These are phyloP conservation scores for Acer yangbiense DNA, from an alignment of 345 rosid genomes.

Conservation along the genomic window DNA sequence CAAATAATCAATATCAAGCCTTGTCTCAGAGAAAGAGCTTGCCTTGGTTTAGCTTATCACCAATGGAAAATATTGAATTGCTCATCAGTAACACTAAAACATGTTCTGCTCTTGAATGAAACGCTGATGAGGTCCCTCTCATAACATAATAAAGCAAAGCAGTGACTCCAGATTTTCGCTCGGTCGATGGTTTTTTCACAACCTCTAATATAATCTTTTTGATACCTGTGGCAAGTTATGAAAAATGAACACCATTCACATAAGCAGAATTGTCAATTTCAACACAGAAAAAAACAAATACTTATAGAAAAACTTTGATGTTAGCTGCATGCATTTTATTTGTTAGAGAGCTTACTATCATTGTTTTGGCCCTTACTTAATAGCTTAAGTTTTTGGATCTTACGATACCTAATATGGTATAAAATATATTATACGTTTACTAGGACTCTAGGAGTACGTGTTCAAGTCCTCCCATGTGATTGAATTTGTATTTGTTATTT, in stretches of 20 bases:
- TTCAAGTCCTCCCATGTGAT: too few species aligned
- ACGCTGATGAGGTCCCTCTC: conserved; percentile 58
- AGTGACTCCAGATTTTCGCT: conserved; percentile 60
- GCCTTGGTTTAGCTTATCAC: conserved; percentile 62
- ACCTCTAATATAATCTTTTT: conserved; percentile 68
- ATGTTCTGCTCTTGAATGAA: conserved; percentile 70
- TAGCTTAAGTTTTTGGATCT: too few species aligned
- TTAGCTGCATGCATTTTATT: too few species aligned
- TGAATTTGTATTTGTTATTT: too few species aligned
- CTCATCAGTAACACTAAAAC: conserved; percentile 54
- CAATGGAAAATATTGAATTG: conserved; percentile 47
- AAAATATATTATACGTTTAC: too few species aligned
- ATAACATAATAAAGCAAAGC: conserved; percentile 64
- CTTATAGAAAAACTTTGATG: not conserved
- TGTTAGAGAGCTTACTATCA: too few species aligned
- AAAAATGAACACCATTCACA: conserved; percentile 2
- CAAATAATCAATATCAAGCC: not conserved
- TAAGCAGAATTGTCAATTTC: not conserved
- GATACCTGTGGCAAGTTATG: conserved; percentile 49
- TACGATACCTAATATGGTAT: too few species aligned
- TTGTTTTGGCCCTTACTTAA: too few species aligned
- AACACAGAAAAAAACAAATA: not conserved
- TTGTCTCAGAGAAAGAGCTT: conserved; percentile 31
- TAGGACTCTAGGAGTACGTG: too few species aligned
- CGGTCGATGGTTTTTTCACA: conserved; percentile 45